Percentiles rank a stretch among this genome's conserved stretches.
Conservation (phyloP, 2,329 filamentous ascomycete genomes). For the Rutstroemia sydowiana region DNA sequence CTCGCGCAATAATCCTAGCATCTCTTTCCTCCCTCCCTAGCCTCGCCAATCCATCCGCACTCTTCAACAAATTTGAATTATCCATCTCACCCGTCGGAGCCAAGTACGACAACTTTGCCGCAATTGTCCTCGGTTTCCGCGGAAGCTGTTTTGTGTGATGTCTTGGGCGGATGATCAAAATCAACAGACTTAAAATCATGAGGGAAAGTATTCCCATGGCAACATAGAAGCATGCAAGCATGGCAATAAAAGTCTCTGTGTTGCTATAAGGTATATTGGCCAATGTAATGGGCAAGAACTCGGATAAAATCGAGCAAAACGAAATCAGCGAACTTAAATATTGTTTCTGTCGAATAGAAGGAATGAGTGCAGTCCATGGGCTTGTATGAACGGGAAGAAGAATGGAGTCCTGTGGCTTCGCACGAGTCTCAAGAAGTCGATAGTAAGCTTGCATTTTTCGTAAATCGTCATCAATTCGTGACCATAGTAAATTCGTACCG, state of each 20-base stretch:
- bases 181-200: background rate
- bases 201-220: background rate
- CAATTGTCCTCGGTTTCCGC: background rate
- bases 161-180: background rate
- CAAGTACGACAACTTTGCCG: background rate
- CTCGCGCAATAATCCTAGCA: constrained; percentile 24
- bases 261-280: background rate
- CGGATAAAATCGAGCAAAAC: constrained; percentile 3
- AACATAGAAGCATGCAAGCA: background rate
- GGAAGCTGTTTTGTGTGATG: too few species aligned
- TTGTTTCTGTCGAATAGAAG: constrained; percentile 33
- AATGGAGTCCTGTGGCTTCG: constrained; percentile 34
- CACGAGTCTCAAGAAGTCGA: constrained; percentile 28
- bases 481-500: constrained; percentile 35
- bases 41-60: constrained; percentile 34
- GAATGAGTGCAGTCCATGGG: constrained; percentile 38
- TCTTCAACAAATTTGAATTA: constrained; percentile 30
- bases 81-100: background rate
- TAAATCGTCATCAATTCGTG: constrained; percentile 30
- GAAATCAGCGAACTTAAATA: background rate
- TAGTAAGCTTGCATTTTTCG: constrained; percentile 30
- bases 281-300: background rate
- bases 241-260: background rate
- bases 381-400: constrained; percentile 38
- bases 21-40: constrained; percentile 29